Evolutionary conservation across 148 eudicot genomes (phyloP).

Genomic region (Fagopyrum esculentum): DNA sequence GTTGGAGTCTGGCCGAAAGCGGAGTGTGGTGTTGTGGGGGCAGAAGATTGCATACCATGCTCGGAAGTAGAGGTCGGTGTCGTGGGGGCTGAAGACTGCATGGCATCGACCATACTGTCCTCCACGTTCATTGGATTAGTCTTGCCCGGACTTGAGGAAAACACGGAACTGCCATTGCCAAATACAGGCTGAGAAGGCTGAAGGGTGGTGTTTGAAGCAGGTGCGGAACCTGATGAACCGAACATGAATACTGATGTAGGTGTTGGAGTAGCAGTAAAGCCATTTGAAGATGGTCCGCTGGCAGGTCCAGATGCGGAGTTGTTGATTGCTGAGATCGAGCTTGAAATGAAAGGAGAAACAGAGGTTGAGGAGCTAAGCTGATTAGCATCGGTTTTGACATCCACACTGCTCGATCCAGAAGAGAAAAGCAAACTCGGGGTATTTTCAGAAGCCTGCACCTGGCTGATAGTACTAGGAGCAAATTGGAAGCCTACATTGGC

Average conservation of each 20-base stretch:
- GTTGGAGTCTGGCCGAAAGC: conserved; percentile 38
- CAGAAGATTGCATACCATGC: conserved; percentile 8
- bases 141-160: conserved; percentile 32
- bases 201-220: conserved; percentile 29
- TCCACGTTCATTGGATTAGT: conserved; percentile 61
- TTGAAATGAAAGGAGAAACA: conserved; percentile 20
- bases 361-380: conserved; percentile 24
- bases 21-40: conserved; percentile 26
- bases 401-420: conserved; percentile 25
- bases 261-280: not conserved
- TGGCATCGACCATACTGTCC: conserved; percentile 75
- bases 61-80: not conserved
- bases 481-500: conserved; percentile 20
- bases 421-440: conserved; percentile 16
- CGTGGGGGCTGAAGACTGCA: conserved; percentile 25
- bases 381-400: conserved; percentile 23
- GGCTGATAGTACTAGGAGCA: conserved; percentile 17
- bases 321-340: conserved; percentile 24
- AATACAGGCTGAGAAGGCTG: conserved; percentile 29
- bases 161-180: conserved; percentile 22
- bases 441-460: conserved; percentile 25
- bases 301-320: conserved; percentile 22
- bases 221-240: conserved; percentile 36
- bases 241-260: conserved; percentile 18
- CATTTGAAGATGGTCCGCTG: conserved; percentile 23